Base-by-base conservation (phyloP, 495 filamentous ascomycete species). In the Aspergillus avenaceus region DNA sequence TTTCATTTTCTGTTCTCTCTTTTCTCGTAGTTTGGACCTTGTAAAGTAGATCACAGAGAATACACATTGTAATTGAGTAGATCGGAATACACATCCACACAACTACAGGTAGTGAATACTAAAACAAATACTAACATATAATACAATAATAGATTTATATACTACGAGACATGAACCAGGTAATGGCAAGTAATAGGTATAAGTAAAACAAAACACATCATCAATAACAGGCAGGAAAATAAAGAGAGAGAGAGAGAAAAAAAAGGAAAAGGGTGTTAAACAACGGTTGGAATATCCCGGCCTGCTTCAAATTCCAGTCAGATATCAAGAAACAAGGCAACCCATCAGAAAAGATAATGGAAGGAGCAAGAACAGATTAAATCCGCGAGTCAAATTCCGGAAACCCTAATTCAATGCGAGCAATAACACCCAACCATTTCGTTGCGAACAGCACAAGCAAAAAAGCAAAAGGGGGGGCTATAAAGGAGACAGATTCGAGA, bases 231-330 rank as follows among this genome's bases (percentile, higher is more conserved):
- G 14, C 8, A 21, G 21, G 27, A 50, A 49, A 41, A 46, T 14
- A 41, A 55, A 47, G 47, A 32, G 31, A 45, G 27, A 23, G 29
- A 41, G 31, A 24, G 36, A 22, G 11, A 21, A n/a, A 25, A 12
- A 32, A 28, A 31, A 41, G 12, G 12, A 40, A 40, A 28, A 25
- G 23, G 25, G 14, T 38, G 21, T 5, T 38, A 8, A 40, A 41
- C 31, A 46, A 52, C 19, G 48, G 21, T 44, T 23, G 27, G 48
- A 47, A 38, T 38, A 38, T 38, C 34, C 16, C 34, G 34, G 34
- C 34, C 34, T 9, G 34, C 34, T 19, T 21, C 34, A 38, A 38
- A 38, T 16, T n/a, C 45, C n/a, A 25, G 27, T 37, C 41, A 47
- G 43, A 47, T 42, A 49, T 41, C 23, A 24, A 22, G 8, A 40